Evolutionary conservation across 371 early-diverging fungal genomes (phyloP), one percentile per base, ranked within the genome.

Genomic region (Mortierella polycephala): DNA sequence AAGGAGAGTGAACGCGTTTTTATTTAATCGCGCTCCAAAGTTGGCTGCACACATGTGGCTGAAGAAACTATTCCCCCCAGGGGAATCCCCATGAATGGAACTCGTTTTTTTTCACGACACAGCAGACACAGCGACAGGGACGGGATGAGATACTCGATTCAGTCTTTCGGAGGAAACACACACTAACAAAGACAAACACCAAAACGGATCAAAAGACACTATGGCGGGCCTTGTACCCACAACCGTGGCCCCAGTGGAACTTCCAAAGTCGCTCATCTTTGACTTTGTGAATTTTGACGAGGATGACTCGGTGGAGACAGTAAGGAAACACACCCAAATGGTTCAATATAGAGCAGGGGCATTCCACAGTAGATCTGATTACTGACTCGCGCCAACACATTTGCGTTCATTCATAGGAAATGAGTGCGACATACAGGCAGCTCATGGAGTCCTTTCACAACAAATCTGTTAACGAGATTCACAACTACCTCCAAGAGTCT

Each of bases 381-480:
- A 58, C 14, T 12, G 20, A 21, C 20, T 20, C 37, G 39, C 44
- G 11, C 20, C n/a, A 39, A 2, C 7, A 46, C 14, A 18, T 41
- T 13, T 46, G 14, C 14, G 13, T 57, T 49, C 39, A 44, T 21
- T n/a, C 7, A 54, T 82, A 90, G 91, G 88, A 91, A 71, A 82
- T 92, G 56, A 69, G 82, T 0, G 71, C 69, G 30, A 74, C 83
- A 50, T 85, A 83, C 74, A 80, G 85, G 7, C 66, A 79, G 14
- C 81, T 90, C 44, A 60, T 73, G 57, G 83, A 77, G 7, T 63
- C 85, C 7, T 56, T 86, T 18, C 73, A 74, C 13, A 89, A 86
- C 20, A 87, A 85, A 69, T 82, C 91, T n/a, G 87, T 89, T 56
- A 76, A 84, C 39, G 92, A 93, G 44, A 71, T 87, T 8, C 92